Evolutionary conservation across 2,329 filamentous ascomycete species (phyloP).

Genomic region (Ceratocystis smalleyi): DNA sequence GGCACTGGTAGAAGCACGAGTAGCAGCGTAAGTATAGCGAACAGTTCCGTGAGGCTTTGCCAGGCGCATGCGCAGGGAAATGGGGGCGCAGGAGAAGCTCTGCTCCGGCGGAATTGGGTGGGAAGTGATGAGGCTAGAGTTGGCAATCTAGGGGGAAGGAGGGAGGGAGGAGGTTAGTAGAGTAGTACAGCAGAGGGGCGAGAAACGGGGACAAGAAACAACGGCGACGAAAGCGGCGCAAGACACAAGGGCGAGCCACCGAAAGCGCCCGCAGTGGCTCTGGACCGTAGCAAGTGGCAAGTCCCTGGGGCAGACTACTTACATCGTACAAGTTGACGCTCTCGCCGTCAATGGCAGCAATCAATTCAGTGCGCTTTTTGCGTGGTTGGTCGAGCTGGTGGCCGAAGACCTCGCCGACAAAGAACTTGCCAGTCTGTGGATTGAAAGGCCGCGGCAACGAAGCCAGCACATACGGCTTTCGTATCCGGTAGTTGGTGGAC

Average conservation of each 20-base stretch:
- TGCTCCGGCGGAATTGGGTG: slow-evolving; percentile 52
- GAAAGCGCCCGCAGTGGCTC: neutral
- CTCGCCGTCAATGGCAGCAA: slow-evolving; percentile 49
- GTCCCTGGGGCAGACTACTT: slow-evolving; percentile 20
- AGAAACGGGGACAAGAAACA: too few species aligned
- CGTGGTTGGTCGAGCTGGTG: slow-evolving; percentile 42
- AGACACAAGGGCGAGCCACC: neutral
- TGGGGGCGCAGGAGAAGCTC: slow-evolving; percentile 45
- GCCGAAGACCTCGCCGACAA: slow-evolving; percentile 46
- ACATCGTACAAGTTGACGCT: slow-evolving; percentile 52
- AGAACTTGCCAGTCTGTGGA: slow-evolving; percentile 31
- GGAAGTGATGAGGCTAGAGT: slow-evolving; percentile 47
- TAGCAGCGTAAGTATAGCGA: slow-evolving; percentile 47
- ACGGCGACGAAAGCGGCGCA: neutral
- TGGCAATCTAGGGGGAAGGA: slow-evolving; percentile 35
- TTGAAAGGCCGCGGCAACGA: slow-evolving; percentile 44
- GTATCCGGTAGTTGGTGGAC: slow-evolving; percentile 45
- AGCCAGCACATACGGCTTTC: slow-evolving; percentile 48
- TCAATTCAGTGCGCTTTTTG: slow-evolving; percentile 47
- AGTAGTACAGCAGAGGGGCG: neutral
- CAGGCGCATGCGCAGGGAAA: slow-evolving; percentile 40
- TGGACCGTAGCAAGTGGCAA: too few species aligned
- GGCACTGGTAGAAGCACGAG: slow-evolving; percentile 27
- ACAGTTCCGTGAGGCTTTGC: slow-evolving; percentile 33
- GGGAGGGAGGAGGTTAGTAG: slow-evolving; percentile 17